Evolutionary conservation across 2,329 filamentous ascomycete genomes (phyloP).

Genomic region (Ceratocystis alfenasii): DNA sequence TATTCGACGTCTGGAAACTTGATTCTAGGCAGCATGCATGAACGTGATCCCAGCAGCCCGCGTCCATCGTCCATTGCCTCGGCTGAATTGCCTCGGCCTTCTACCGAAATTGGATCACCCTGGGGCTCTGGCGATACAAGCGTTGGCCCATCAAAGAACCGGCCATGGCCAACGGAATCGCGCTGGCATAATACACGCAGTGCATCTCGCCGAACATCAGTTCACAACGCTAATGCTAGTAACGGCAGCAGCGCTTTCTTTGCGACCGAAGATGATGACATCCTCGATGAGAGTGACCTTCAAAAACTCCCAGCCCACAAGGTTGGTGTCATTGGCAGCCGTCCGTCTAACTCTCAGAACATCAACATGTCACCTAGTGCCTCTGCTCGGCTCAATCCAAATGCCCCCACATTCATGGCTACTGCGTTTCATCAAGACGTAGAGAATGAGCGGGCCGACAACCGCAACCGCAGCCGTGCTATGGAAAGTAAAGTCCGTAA

Average conservation of each 20-base stretch:
- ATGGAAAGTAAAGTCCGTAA: slow-evolving; percentile 28
- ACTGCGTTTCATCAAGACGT: slow-evolving; percentile 46
- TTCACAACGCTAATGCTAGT: slow-evolving; percentile 60
- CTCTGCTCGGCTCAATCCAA: slow-evolving; percentile 65
- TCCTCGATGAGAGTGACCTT: slow-evolving; percentile 46
- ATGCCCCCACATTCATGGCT: slow-evolving; percentile 76
- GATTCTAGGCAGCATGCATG: slow-evolving; percentile 41
- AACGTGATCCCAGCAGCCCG: slow-evolving; percentile 47
- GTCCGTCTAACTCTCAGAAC: slow-evolving; percentile 36
- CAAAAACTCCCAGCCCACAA: slow-evolving; percentile 42
- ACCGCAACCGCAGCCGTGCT: slow-evolving; percentile 27
- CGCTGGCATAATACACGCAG: slow-evolving; percentile 45
- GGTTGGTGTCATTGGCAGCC: slow-evolving; percentile 67
- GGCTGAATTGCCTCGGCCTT: slow-evolving; percentile 60
- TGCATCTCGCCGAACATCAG: slow-evolving; percentile 67
- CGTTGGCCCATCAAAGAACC: slow-evolving; percentile 39
- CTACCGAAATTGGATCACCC: slow-evolving; percentile 65
- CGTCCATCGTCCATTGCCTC: slow-evolving; percentile 59
- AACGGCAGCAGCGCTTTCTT: slow-evolving; percentile 9
- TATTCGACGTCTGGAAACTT: slow-evolving; percentile 40
- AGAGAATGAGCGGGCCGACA: slow-evolving; percentile 26
- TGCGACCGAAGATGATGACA: slow-evolving; percentile 53
- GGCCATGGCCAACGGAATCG: slow-evolving; percentile 53
- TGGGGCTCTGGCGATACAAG: slow-evolving; percentile 48
- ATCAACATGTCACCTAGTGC: slow-evolving; percentile 35